Percentiles rank a stretch among this genome's conserved stretches.
Evolutionary conservation across 495 filamentous ascomycete species (phyloP).

Genomic region (Hypoxylon rickii): DNA sequence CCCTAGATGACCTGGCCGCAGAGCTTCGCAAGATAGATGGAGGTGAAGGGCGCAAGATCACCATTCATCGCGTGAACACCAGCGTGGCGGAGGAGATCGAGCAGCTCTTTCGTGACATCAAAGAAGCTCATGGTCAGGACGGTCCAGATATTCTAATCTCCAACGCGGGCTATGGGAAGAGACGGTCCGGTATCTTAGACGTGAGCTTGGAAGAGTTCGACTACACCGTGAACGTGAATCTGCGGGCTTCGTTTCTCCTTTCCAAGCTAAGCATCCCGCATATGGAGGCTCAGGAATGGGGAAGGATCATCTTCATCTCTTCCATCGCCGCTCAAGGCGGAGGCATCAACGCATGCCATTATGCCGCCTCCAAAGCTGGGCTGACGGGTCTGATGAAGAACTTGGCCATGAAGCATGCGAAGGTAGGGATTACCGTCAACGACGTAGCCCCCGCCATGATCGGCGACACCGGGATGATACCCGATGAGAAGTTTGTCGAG

Average conservation of each 20-base stretch:
- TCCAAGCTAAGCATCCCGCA: constrained; percentile 66
- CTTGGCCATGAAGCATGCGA: constrained; percentile 63
- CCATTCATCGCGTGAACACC: constrained; percentile 62
- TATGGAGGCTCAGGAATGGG: constrained; percentile 67
- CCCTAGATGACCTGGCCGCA: constrained; percentile 50
- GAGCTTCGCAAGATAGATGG: constrained; percentile 38
- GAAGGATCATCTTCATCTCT: constrained; percentile 69
- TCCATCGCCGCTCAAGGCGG: constrained; percentile 69
- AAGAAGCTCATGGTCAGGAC: constrained; percentile 53
- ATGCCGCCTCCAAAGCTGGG: constrained; percentile 67
- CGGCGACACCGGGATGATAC: constrained; percentile 68
- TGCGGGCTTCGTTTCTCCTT: constrained; percentile 67
- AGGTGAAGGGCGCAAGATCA: constrained; percentile 49
- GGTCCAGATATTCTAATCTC: constrained; percentile 66
- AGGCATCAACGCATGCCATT: constrained; percentile 72
- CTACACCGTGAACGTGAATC: constrained; percentile 66
- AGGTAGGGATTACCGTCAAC: constrained; percentile 72
- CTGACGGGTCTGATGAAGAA: constrained; percentile 70
- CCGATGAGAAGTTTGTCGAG: constrained; percentile 56
- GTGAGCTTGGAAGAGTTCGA: constrained; percentile 66
- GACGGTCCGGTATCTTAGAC: constrained; percentile 40
- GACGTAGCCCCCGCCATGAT: constrained; percentile 79
- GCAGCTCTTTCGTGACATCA: constrained; percentile 57
- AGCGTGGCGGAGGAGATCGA: constrained; percentile 55
- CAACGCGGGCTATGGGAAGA: constrained; percentile 45